Base-by-base conservation (phyloP, 495 filamentous ascomycete genomes). In the Aspergillus indologenus region DNA sequence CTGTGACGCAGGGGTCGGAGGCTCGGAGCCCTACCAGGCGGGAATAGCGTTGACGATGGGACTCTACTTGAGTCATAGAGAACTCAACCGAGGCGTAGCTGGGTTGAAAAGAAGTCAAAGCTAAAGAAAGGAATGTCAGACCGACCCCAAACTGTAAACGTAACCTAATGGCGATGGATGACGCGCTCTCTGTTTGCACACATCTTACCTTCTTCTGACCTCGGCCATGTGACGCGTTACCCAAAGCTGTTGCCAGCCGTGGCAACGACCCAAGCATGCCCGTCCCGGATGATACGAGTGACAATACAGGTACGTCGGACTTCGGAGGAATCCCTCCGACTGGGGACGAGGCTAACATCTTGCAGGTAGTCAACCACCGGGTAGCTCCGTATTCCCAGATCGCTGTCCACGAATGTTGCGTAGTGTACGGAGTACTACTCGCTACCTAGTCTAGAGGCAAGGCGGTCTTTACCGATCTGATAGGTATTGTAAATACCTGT, bases 201-300 rank as follows among this genome's bases (percentile, higher is more conserved):
- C 34, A 40, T 14, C 12, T 40, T 14, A 40, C 12, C 26, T n/a
- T 29, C 4, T 9, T 29, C 26, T 29, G 26, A 29, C 4, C 26
- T 29, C 6, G 12, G 34, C 34, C 48, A 51, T 51, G 48, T 51
- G 48, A 51, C 24, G 48, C 23, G 48, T 51, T 51, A 51, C 48
- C 24, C 48, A 51, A 51, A 51, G 23, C 48, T 51, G 48, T 29
- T 51, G 48, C 23, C 23, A 29, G 45, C 45, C 18, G 45, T 47
- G 18, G 45, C 19, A 47, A 47, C 45, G 9, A 20, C 34, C 34
- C 34, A 29, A 9, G 26, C 26, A 29, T 29, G 26, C 9, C 26
- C 26, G 26, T n/a, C n/a, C n/a, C n/a, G 26, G 26, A 29, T 29
- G 26, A 29, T 29, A 29, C 9, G 3, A 40, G 34, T 4, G 5